These are phyloP conservation scores for Coprinellus micaceus DNA, from an alignment of 768 basidiomycete genomes.

Conservation along the genomic window DNA sequence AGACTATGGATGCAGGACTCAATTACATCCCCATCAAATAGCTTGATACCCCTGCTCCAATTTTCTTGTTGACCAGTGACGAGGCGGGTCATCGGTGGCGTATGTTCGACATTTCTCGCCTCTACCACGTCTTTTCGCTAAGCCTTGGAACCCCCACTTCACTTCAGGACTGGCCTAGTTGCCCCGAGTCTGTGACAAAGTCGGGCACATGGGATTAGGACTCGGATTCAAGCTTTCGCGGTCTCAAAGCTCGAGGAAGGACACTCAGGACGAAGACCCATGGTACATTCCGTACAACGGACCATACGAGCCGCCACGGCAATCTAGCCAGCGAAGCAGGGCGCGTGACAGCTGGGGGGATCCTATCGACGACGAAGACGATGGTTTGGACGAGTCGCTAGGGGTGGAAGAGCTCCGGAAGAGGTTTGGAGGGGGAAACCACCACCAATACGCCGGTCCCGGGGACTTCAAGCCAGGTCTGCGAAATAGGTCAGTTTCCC, in stretches of 20 bases:
- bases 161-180: background rate
- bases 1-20: background rate
- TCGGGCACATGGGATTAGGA: conserved; percentile 6
- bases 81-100: conserved; percentile 1
- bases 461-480: conserved; percentile 5
- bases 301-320: conserved; percentile 14
- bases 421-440: conserved; percentile 6
- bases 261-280: conserved; percentile 11
- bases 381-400: background rate
- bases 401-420: conserved; percentile 6
- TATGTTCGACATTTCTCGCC: background rate
- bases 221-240: conserved; percentile 9
- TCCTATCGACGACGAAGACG: conserved; percentile 12
- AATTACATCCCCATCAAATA: conserved; percentile 9
- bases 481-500: conserved; percentile 37
- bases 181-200: background rate
- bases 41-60: background rate
- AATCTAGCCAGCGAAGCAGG: conserved; percentile 7
- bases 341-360: conserved; percentile 18
- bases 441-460: background rate
- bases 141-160: background rate
- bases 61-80: background rate
- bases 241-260: background rate
- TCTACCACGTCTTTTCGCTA: background rate
- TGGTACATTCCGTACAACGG: conserved; percentile 19